Evolutionary conservation across 2,329 filamentous ascomycete species (phyloP).

Genomic region (Trichophyton verrucosum): DNA sequence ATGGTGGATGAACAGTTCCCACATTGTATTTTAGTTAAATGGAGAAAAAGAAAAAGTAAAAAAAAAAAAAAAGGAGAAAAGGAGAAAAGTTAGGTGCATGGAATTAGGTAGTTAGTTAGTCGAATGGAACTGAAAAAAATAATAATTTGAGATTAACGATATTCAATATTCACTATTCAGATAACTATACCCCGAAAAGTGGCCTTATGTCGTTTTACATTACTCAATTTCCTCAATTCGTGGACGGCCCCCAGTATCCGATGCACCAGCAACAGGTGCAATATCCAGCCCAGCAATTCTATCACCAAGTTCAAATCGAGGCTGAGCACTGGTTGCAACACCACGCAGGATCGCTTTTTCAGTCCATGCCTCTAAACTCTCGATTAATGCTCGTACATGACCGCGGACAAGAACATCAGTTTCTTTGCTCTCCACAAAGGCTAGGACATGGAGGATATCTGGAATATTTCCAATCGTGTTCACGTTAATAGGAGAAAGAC

Average conservation of each 20-base stretch:
- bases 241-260: slow-evolving; percentile 16
- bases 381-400: slow-evolving; percentile 29
- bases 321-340: slow-evolving; percentile 13
- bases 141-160: neutral
- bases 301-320: slow-evolving; percentile 25
- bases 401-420: slow-evolving; percentile 29
- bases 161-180: neutral
- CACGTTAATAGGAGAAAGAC: slow-evolving; percentile 2
- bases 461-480: slow-evolving; percentile 29
- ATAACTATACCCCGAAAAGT: neutral
- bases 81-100: neutral
- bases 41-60: neutral
- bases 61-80: neutral
- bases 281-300: slow-evolving; percentile 28
- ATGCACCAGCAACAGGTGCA: slow-evolving; percentile 19
- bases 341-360: slow-evolving; percentile 33
- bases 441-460: slow-evolving; percentile 25
- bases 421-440: slow-evolving; percentile 28
- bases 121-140: neutral
- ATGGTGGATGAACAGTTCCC: neutral
- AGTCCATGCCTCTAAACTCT: slow-evolving; percentile 33
- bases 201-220: neutral
- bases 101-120: neutral
- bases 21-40: neutral
- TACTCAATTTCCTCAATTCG: slow-evolving; percentile 35